Base-by-base conservation (phyloP, 1,284 basidiomycete species). In the Leccinum proximum region DNA sequence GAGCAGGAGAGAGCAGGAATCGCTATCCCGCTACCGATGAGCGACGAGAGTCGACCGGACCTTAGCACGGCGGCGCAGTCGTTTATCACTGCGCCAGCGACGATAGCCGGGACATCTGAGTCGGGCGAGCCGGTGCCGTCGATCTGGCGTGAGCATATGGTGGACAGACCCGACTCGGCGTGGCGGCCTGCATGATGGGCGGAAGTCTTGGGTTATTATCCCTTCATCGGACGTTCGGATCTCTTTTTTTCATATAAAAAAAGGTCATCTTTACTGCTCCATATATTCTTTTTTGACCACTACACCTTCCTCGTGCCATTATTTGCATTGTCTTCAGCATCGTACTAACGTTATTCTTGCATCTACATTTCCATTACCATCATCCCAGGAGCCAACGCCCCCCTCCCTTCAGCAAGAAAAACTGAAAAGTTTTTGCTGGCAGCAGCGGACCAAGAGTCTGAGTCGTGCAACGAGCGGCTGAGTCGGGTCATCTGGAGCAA, bases 401-500 rank as follows among this genome's bases (percentile, higher is more conserved):
- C 26, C 26, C 26, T 30, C 26, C 26, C 26, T 30, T 30, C 26
- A 30, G 26, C 26, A 30, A 30, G 26, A 3, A 30, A 30, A 30
- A 30, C 26, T 30, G 26, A 30, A 30, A 30, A 30, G 26, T 5
- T 30, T 30, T 30, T 30, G 26, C 26, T 30, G 26, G 97, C 94
- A 0, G 96, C 97, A 1, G 97, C 97, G 0, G 96, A 99, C 77
- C 96, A 98, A 74, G 94, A 93, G 59, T 87, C 91, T 13, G 97
- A 96, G 0, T 92, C 95, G 13, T 83, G 96, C 42, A 93, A 97
- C 68, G 94, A 97, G 70, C 88, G 96, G 1, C 79, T 99, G 50
- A 92, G 91, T 65, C 85, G 93, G 66, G 97, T 98, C 68, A 98
- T 98, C 71, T 87, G 93, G 69, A 96, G 93, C 72, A 98, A 98